A percentile compares a stretch with the other conserved stretches of the same genome.
These are phyloP conservation scores for Alnus rubra DNA, from an alignment of 306 rosid genomes.

Conservation along the genomic window DNA sequence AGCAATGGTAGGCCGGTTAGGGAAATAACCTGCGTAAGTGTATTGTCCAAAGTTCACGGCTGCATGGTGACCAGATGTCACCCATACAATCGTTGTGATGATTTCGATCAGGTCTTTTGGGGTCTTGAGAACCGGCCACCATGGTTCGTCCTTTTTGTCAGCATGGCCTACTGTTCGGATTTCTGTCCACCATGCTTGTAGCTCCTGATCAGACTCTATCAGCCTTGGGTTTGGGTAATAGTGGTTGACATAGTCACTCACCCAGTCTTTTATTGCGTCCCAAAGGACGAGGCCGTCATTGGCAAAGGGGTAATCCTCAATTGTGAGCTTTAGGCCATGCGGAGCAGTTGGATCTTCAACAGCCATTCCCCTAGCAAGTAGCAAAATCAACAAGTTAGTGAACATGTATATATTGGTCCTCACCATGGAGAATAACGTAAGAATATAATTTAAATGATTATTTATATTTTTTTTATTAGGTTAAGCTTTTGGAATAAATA, in stretches of 20 bases:
- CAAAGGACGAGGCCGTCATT: conserved; percentile 52
- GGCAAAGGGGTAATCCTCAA: conserved; percentile 56
- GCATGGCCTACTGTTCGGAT: conserved; percentile 40
- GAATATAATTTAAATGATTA: no score
- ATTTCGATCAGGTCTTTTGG: conserved; percentile 33
- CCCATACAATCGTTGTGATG: conserved; percentile 44
- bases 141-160: conserved; percentile 55
- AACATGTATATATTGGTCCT: background rate
- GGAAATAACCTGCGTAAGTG: conserved; percentile 44
- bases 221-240: conserved; percentile 12
- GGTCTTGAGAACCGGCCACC: conserved; percentile 52
- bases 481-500: no score
- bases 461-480: no score
- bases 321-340: conserved; percentile 43
- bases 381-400: background rate
- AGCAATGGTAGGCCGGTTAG: conserved; percentile 43
- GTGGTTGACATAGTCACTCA: conserved; percentile 38
- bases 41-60: conserved; percentile 73
- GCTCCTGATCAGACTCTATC: conserved; percentile 37
- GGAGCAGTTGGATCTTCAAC: conserved; percentile 38
- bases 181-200: conserved; percentile 86
- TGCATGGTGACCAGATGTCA: conserved; percentile 53
- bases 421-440: no score
- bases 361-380: conserved; percentile 55
- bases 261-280: conserved; percentile 43